Conservation (phyloP, 2,329 filamentous ascomycete genomes). For the Fonsecaea nubica region DNA sequence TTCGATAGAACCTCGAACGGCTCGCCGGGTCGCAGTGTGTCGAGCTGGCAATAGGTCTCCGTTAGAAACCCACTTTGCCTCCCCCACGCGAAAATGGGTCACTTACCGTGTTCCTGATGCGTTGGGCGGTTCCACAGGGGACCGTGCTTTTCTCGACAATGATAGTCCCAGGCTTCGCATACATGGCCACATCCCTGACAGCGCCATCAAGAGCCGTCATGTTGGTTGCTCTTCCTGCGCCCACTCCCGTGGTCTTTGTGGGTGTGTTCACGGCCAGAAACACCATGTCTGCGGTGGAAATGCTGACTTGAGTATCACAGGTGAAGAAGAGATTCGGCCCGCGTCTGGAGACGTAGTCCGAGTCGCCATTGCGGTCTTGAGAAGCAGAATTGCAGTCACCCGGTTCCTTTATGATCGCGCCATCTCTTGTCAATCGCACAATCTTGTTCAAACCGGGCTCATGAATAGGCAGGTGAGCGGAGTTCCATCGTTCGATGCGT, state of each 20-base stretch:
- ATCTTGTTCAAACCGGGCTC: conserved; percentile 75
- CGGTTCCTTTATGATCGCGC: conserved; percentile 36
- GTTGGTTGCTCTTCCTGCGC: conserved; percentile 74
- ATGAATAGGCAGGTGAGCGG: conserved; percentile 74
- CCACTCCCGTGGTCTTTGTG: conserved; percentile 73
- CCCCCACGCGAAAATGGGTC: background rate
- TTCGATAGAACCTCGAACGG: conserved; percentile 80
- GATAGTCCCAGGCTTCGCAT: conserved; percentile 71
- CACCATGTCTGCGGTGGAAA: conserved; percentile 73
- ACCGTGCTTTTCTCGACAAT: conserved; percentile 85
- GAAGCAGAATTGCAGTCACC: background rate
- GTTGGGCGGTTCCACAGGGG: conserved; percentile 74
- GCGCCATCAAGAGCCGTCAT: conserved; percentile 75
- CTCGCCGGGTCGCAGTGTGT: conserved; percentile 42
- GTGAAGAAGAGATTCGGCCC: conserved; percentile 77
- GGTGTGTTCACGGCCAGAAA: conserved; percentile 81
- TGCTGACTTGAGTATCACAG: conserved; percentile 66
- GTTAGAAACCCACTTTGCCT: conserved; percentile 6
- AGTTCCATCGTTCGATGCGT: conserved; percentile 76
- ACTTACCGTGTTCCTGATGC: conserved; percentile 70
- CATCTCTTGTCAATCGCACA: conserved; percentile 59
- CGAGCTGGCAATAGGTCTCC: conserved; percentile 20
- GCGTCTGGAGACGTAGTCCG: conserved; percentile 48
- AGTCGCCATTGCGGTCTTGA: conserved; percentile 7
- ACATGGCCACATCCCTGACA: conserved; percentile 69